Evolutionary conservation across 192 early-diverging fungal genomes (phyloP), one percentile per base, ranked within the genome.

Genomic region (Coemansia reversa): DNA sequence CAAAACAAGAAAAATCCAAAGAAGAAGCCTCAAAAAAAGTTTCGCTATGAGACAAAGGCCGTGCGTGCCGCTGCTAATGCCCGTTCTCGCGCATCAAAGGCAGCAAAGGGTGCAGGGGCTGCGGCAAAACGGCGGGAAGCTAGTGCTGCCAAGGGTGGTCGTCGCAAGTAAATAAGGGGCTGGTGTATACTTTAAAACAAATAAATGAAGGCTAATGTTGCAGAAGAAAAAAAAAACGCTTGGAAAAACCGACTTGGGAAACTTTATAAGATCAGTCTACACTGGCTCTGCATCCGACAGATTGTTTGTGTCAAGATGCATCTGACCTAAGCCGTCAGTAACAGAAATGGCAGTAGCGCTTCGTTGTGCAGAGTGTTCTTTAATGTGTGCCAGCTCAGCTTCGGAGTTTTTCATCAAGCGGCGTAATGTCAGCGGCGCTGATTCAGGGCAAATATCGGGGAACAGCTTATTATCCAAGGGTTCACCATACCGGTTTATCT

Each of bases 41-140:
- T 79, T 68, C 67, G 76, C 33, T 79, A 79, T 61, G 76, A 79
- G 61, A 79, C 76, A 20, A 74, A 79, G 62, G 76, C 76, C 0
- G 70, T 67, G 62, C 76, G 76, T 29, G 42, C 67, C 1, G 57
- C 50, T n/a, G 54, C 22, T 16, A 55, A 51, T 22, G 51, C 58
- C 33, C 29, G 47, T 16, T 18, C 32, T 9, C 60, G 60, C 42
- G 30, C 55, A 20, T 22, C 45, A 12, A 58, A 56, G 54, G 27
- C 51, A 4, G 23, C n/a, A n/a, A 30, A 57, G 30, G 53, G 24
- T 11, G 53, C 30, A 24, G 18, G 58, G 8, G 12, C 42, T 19
- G 25, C 47, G 19, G 49, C 19, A 54, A 16, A 20, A 9, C 35
- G 35, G 35, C 35, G 35, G 35, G 35, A 39, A 7, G 35, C 6